These are phyloP conservation scores for Obelidium mucronatum DNA, from an alignment of 192 early-diverging fungal genomes.

Conservation along the genomic window DNA sequence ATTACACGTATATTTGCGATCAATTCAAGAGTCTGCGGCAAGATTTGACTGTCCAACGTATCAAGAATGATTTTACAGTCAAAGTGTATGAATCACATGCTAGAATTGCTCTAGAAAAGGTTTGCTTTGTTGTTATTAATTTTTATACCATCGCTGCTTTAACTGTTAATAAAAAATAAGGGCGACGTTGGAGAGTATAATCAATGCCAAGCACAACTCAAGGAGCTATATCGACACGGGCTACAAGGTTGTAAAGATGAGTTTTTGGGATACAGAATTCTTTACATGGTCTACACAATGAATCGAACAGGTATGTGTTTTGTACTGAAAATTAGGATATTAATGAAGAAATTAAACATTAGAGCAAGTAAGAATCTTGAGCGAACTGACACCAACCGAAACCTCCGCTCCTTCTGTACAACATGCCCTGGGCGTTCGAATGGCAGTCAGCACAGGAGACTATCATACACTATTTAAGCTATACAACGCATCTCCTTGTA, in stretches of 20 bases:
- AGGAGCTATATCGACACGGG: slow-evolving; percentile 77
- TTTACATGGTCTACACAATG: slow-evolving; percentile 88
- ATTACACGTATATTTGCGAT: slow-evolving; percentile 97
- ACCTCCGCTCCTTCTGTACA: slow-evolving; percentile 68
- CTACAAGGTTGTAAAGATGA: slow-evolving; percentile 82
- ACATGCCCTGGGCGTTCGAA: slow-evolving; percentile 88
- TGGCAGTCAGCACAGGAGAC: slow-evolving; percentile 81
- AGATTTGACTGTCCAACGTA: slow-evolving; percentile 95
- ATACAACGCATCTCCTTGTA: slow-evolving; percentile 80
- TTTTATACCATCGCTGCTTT: neutral
- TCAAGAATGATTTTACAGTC: slow-evolving; percentile 93
- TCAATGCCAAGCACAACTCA: slow-evolving; percentile 95
- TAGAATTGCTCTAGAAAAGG: slow-evolving; percentile 94
- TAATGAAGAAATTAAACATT: neutral
- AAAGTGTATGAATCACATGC: slow-evolving; percentile 95
- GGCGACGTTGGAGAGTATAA: slow-evolving; percentile 98
- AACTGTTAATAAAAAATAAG: slow-evolving; percentile 38
- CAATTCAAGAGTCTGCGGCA: slow-evolving; percentile 97
- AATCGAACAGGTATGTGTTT: slow-evolving; percentile 75
- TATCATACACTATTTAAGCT: slow-evolving; percentile 86
- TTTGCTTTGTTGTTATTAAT: slow-evolving; percentile 38
- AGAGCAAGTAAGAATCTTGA: slow-evolving; percentile 85
- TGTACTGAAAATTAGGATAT: too few species aligned
- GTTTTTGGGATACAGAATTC: slow-evolving; percentile 91
- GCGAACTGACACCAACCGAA: slow-evolving; percentile 71